Base-by-base conservation (phyloP, 306 rosid genomes). In the Castanospermum australe region DNA sequence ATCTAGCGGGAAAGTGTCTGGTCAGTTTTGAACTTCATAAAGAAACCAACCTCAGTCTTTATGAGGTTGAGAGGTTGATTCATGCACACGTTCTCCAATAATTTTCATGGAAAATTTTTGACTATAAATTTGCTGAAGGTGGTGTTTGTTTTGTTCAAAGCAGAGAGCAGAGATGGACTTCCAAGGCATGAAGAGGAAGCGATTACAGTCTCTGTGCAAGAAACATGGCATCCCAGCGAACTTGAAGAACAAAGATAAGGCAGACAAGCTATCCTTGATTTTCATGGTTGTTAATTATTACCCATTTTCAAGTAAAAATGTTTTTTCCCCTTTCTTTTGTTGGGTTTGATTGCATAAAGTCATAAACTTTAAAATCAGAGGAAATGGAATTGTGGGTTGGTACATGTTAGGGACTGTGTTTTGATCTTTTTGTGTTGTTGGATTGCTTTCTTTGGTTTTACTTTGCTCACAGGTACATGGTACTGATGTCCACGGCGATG, bases 191-290 rank as follows among this genome's bases (percentile, higher is more conserved):
- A 86, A 78, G 83, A 86, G 92, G 85, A 83, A 79, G 79, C 52
- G 18, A 25, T 82, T 88, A 4, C 89, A 88, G 70, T 18, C 83
- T 6, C 63, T 88, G 1, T 81, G 92, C 80, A 88, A 83, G 82
- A 51, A 78, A 54, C 86, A 83, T 72, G 88, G 85, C 18, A 84
- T 88, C 32, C 86, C 85, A 14, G 92, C 89, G 8, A 88, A 88
- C 61, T 61, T 88, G 64, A 73, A 64, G 70, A 88, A 86, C 20
- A 10, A 7, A 0, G 89, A 83, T 61, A 86, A 86, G 89, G 92
- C 92, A 5, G 14, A 61, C 6, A 59, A 71, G 33, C 89, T 88
- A 11, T 54, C 68, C 44, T 28, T 75, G 35, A 44, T 85, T 67
- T 18, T 83, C 38, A 81, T 86, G 86, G 92, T 79, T 42, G 30